These are phyloP conservation scores for Xylaria intraflava DNA, from an alignment of 495 filamentous ascomycete species.

Conservation along the genomic window DNA sequence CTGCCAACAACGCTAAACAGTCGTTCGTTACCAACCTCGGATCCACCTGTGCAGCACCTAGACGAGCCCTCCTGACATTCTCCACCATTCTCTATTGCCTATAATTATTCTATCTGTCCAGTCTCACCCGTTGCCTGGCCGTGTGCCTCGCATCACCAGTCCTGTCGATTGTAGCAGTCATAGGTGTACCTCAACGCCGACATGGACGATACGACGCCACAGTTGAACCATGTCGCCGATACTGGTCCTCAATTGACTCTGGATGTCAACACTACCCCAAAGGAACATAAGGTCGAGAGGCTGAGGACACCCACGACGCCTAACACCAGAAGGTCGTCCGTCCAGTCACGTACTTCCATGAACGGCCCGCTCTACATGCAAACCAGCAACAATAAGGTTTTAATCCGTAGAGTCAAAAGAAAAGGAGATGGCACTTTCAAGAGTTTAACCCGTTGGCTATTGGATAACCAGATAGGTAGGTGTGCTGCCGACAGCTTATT, in stretches of 20 bases:
- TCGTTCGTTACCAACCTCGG: not conserved
- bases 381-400: constrained; percentile 37
- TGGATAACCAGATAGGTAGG: constrained; percentile 48
- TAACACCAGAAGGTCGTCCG: constrained; percentile 22
- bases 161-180: not conserved
- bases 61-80: too few species aligned
- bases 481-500: not conserved
- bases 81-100: too few species aligned
- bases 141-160: not conserved
- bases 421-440: constrained; percentile 40
- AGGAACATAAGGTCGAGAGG: constrained; percentile 18
- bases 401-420: constrained; percentile 40
- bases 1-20: not conserved
- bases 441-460: constrained; percentile 41
- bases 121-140: not conserved
- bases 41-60: not conserved
- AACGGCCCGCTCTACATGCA: constrained; percentile 46
- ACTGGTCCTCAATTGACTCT: constrained; percentile 1
- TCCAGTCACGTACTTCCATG: constrained; percentile 32
- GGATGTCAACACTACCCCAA: constrained; percentile 5
- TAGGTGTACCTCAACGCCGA: not conserved
- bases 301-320: constrained; percentile 19
- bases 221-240: constrained; percentile 5
- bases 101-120: not conserved
- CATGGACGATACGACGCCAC: constrained; percentile 8